Conservation (phyloP, 768 basidiomycete genomes). For the Erythrobasidium yunnanense region DNA sequence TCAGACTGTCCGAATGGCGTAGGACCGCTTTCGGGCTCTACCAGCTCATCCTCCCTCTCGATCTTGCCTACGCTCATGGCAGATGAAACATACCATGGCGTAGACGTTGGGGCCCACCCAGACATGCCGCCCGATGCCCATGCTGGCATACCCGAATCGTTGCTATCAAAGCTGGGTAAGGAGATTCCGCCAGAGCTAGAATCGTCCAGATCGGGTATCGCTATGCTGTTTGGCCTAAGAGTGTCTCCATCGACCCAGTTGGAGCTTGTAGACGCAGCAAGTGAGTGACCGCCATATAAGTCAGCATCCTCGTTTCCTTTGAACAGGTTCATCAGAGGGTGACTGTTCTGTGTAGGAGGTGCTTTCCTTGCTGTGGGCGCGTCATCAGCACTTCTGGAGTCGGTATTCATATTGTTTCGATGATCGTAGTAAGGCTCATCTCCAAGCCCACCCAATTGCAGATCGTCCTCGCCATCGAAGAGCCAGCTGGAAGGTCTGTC, state of each 20-base stretch:
- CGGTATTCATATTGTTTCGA: conserved; percentile 46
- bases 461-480: conserved; percentile 33
- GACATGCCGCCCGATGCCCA: background rate
- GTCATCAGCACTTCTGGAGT: conserved; percentile 71
- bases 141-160: background rate
- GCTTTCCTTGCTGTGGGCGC: conserved; percentile 43
- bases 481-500: conserved; percentile 38
- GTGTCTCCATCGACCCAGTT: conserved; percentile 28
- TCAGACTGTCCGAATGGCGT: background rate
- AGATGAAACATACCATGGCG: conserved; percentile 9
- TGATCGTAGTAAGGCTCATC: conserved; percentile 18
- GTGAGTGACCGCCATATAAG: conserved; percentile 22
- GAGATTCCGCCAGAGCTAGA: background rate
- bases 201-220: conserved; percentile 20
- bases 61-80: conserved; percentile 14
- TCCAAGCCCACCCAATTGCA: conserved; percentile 26
- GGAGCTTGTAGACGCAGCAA: conserved; percentile 29
- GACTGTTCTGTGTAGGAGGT: conserved; percentile 5
- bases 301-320: conserved; percentile 34
- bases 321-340: conserved; percentile 36
- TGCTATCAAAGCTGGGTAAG: background rate
- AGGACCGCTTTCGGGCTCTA: background rate
- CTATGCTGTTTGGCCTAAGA: conserved; percentile 2
- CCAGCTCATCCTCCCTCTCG: background rate
- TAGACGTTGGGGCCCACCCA: background rate